Evolutionary conservation across 768 basidiomycete genomes (phyloP).

Genomic region (Phlebiopsis gigantea): DNA sequence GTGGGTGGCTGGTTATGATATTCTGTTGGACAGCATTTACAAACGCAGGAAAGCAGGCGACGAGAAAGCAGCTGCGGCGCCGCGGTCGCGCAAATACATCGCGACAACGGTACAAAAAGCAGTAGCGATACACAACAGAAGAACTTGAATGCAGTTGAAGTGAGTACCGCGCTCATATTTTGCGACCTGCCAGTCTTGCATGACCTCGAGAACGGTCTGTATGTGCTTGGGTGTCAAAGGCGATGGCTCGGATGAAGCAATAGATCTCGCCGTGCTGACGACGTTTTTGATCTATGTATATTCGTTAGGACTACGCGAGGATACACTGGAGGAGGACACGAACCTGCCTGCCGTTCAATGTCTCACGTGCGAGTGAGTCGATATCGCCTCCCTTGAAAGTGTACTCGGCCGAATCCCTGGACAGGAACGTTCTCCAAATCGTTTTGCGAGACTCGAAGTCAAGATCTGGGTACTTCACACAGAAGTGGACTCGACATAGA

Average conservation of each 20-base stretch:
- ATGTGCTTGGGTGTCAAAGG: neutral
- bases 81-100: too few species aligned
- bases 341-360: slow-evolving; percentile 28
- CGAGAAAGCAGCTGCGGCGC: too few species aligned
- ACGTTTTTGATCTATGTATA: slow-evolving; percentile 8
- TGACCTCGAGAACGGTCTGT: slow-evolving; percentile 1
- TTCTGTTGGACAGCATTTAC: too few species aligned
- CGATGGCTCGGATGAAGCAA: neutral
- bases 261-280: slow-evolving; percentile 1
- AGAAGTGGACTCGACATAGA: slow-evolving; percentile 31
- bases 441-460: slow-evolving; percentile 18
- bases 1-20: too few species aligned
- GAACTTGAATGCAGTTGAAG: too few species aligned
- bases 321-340: neutral
- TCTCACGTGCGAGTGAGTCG: slow-evolving; percentile 15
- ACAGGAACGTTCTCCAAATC: slow-evolving; percentile 29
- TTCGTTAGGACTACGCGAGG: neutral
- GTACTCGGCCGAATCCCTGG: neutral
- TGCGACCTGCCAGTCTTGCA: slow-evolving; percentile 3
- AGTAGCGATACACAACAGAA: too few species aligned
- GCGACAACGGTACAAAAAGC: too few species aligned
- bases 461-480: slow-evolving; percentile 28
- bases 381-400: slow-evolving; percentile 17
- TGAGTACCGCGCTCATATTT: neutral
- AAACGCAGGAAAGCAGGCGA: too few species aligned